Evolutionary conservation across 768 basidiomycete species (phyloP).

Genomic region (Megacollybia marginata): DNA sequence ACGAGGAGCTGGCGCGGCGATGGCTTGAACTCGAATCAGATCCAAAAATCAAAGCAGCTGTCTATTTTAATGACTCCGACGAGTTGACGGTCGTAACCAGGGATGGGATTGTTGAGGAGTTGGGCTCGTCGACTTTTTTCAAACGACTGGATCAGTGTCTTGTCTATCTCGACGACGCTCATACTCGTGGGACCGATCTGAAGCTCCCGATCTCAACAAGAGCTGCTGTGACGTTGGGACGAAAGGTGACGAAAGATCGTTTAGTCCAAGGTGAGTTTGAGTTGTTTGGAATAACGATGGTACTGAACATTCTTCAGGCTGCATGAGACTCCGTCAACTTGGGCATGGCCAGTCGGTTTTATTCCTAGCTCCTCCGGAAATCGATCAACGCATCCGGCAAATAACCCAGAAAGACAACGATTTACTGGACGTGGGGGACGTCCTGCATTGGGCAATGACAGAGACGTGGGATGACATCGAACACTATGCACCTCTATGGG

Average conservation of each 20-base stretch:
- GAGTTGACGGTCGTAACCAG: conserved; percentile 25
- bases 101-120: conserved; percentile 25
- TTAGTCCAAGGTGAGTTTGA: conserved; percentile 35
- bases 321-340: conserved; percentile 46
- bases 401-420: conserved; percentile 5
- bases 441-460: conserved; percentile 35
- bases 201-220: conserved; percentile 37
- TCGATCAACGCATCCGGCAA: conserved; percentile 28
- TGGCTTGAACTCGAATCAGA: conserved; percentile 31
- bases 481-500: conserved; percentile 31
- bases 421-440: conserved; percentile 13
- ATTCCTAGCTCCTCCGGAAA: conserved; percentile 37
- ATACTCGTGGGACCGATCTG: conserved; percentile 45
- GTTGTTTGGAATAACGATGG: conserved; percentile 20
- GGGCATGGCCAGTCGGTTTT: conserved; percentile 40
- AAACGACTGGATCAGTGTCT: conserved; percentile 28
- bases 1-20: conserved; percentile 26
- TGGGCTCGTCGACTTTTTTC: conserved; percentile 29
- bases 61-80: conserved; percentile 36
- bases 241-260: conserved; percentile 44
- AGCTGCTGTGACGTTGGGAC: conserved; percentile 43
- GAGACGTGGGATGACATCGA: conserved; percentile 36
- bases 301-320: conserved; percentile 30
- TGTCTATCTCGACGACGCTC: conserved; percentile 47
- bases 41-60: conserved; percentile 24